Evolutionary conservation across 106 monocot species (phyloP), one percentile per base, ranked within the genome.

Genomic region (Acanthochlamys bracteata): DNA sequence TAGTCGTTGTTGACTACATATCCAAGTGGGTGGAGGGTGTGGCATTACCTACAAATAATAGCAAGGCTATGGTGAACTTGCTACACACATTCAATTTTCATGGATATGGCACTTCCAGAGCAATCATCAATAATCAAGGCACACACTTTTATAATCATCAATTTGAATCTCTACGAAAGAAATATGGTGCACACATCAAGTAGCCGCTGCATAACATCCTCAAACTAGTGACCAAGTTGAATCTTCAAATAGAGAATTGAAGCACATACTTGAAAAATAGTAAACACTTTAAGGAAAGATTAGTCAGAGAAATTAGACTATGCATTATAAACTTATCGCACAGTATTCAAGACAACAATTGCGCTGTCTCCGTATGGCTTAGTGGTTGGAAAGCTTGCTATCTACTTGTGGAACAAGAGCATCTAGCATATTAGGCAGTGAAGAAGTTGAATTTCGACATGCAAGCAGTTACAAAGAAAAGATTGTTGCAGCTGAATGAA

Each of bases 1-100:
- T 60, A 11, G 60, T 60, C 3, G 60, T 2, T 7, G 60, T 60
- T 20, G 60, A 60, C n/a, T 60, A 60, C 39, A 33, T 60, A 17
- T 57, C 21, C 19, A 57, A 57, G 57, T 57, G 57, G 57, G 57
- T 60, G 4, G 27, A 60, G 14, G 60, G 27, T 25, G 9, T 10
- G 16, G 60, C 60, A 3, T 7, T 60, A 0, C 60, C 60, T 7
- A 25, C 22, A 0, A 60, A 26, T 26, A 33, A 60, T 33, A 3
- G 27, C 4, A 25, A 33, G 25, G 25, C 11, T 25, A 15, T 60
- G 10, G 6, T 24, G 1, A 60, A 60, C 13, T 60, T 60, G 4
- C 2, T 60, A 7, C 25, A 60, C 11, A 60, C 16, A 14, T 27
- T 27, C 14, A 33, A 27, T 60, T 60, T 60, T 17, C 25, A 24